Percentiles rank a stretch among this genome's conserved stretches.
phyloP scores from a whole-genome alignment of 2,329 filamentous ascomycete species.

The Diplodia scrobiculata region DNA sequence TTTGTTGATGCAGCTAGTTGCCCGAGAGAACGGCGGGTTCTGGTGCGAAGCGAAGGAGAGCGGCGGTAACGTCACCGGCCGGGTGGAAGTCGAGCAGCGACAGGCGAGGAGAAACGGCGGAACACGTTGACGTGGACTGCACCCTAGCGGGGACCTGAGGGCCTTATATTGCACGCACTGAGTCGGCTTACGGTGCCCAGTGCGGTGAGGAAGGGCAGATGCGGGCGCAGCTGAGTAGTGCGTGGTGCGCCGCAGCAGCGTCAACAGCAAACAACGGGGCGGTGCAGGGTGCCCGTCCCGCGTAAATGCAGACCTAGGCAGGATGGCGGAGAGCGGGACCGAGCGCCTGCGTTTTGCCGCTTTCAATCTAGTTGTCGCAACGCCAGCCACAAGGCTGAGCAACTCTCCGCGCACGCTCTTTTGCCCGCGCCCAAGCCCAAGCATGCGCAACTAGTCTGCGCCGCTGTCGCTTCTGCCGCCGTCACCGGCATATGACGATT shows the following conservation, averaged over 20 bases:
- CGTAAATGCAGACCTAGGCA: background rate
- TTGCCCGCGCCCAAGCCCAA: background rate
- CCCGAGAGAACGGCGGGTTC: background rate
- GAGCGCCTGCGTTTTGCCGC: background rate
- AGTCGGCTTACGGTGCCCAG: background rate
- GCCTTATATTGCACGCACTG: constrained; percentile 12
- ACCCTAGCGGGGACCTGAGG: background rate
- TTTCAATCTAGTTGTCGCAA: constrained; percentile 21
- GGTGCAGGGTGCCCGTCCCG: constrained; percentile 7
- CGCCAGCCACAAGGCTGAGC: constrained; percentile 23
- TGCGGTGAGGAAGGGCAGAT: constrained; percentile 18
- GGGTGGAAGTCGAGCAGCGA: constrained; percentile 8
- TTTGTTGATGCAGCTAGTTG: background rate
- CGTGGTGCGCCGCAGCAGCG: background rate
- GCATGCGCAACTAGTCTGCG: background rate
- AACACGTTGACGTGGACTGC: constrained; percentile 3
- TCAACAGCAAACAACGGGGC: constrained; percentile 7
- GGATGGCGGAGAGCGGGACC: constrained; percentile 8
- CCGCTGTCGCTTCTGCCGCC: background rate
- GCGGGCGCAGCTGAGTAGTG: constrained; percentile 15
- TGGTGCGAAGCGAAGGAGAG: constrained; percentile 20
- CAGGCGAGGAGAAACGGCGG: background rate
- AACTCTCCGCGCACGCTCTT: background rate
- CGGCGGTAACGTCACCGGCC: constrained; percentile 17
- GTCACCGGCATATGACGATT: background rate